Conservation (phyloP, 2,329 filamentous ascomycete species). For the Fusarium protoensiforme region DNA sequence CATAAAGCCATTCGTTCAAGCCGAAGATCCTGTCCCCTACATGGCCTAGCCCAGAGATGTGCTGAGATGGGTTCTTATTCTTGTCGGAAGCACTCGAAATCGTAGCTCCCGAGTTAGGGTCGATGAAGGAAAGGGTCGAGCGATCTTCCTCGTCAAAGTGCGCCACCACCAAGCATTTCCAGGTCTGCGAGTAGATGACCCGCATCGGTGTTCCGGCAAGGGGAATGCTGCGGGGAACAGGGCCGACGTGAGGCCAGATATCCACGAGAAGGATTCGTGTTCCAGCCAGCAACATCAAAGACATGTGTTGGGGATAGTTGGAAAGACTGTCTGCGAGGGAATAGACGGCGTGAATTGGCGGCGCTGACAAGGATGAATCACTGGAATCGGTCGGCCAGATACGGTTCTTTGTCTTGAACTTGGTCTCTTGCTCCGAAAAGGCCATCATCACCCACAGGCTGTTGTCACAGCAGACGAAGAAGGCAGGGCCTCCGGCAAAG, state of each 20-base stretch:
- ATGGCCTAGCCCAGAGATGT: slow-evolving; percentile 67
- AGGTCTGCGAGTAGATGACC: slow-evolving; percentile 64
- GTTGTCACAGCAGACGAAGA: slow-evolving; percentile 62
- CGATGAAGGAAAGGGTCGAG: slow-evolving; percentile 66
- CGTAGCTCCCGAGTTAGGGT: slow-evolving; percentile 64
- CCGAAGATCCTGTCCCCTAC: slow-evolving; percentile 68
- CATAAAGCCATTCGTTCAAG: slow-evolving; percentile 72
- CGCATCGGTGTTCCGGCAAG: slow-evolving; percentile 61
- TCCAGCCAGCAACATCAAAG: slow-evolving; percentile 62
- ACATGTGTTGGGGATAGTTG: slow-evolving; percentile 50
- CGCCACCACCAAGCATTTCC: slow-evolving; percentile 66
- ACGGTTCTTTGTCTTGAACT: slow-evolving; percentile 54
- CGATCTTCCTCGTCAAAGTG: slow-evolving; percentile 52
- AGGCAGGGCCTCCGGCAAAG: slow-evolving; percentile 42
- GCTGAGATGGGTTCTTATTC: slow-evolving; percentile 54
- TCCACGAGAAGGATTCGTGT: slow-evolving; percentile 64
- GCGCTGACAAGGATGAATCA: slow-evolving; percentile 57
- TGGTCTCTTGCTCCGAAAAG: slow-evolving; percentile 42
- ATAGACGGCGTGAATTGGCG: slow-evolving; percentile 60
- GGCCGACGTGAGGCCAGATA: slow-evolving; percentile 56
- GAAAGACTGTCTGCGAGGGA: slow-evolving; percentile 55
- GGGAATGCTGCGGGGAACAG: slow-evolving; percentile 62
- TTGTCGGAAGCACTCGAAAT: slow-evolving; percentile 60
- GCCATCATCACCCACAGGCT: slow-evolving; percentile 57
- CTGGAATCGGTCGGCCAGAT: slow-evolving; percentile 65